These are phyloP conservation scores for Pichiaceae sp. DNA, from an alignment of 1,139 yeast genomes.

Conservation along the genomic window DNA sequence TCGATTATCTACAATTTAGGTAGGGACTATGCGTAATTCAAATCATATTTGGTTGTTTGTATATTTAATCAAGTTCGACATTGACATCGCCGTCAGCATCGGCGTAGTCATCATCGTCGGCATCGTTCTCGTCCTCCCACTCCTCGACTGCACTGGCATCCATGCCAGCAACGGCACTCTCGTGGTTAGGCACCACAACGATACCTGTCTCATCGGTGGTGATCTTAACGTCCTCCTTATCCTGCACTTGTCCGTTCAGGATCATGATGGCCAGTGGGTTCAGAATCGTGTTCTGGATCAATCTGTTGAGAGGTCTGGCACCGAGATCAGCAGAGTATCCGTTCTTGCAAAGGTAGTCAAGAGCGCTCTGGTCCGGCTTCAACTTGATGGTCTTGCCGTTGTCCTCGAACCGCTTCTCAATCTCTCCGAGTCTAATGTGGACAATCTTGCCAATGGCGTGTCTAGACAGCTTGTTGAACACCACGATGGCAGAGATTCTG, in stretches of 20 bases:
- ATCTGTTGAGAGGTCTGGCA: slow-evolving; percentile 94
- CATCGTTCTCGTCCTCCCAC: slow-evolving; percentile 55
- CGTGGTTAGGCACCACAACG: slow-evolving; percentile 82
- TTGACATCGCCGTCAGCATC: slow-evolving; percentile 29
- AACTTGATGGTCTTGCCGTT: slow-evolving; percentile 74
- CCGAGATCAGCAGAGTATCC: slow-evolving; percentile 94
- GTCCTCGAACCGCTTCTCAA: slow-evolving; percentile 73
- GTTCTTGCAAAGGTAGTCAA: slow-evolving; percentile 69
- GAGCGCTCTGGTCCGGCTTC: slow-evolving; percentile 62
- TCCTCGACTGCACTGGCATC: slow-evolving; percentile 47
- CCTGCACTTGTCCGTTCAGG: slow-evolving; percentile 77
- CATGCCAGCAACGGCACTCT: slow-evolving; percentile 37
- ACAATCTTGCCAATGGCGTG: slow-evolving; percentile 91
- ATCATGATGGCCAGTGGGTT: slow-evolving; percentile 84
- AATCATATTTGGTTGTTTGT: background rate
- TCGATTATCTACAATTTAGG: background rate
- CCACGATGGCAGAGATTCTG: slow-evolving; percentile 87
- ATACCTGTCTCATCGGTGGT: slow-evolving; percentile 47
- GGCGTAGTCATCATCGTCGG: slow-evolving; percentile 32
- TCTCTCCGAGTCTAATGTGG: slow-evolving; percentile 70
- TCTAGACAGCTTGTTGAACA: slow-evolving; percentile 86
- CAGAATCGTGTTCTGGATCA: slow-evolving; percentile 81
- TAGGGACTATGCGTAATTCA: too few relatives aligned
- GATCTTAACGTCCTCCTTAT: slow-evolving; percentile 76
- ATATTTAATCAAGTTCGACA: slow-evolving; percentile 5